Percentiles rank a stretch among this genome's conserved stretches.
Conservation (phyloP, 306 rosid genomes). For the Citrullus mucosospermus region DNA sequence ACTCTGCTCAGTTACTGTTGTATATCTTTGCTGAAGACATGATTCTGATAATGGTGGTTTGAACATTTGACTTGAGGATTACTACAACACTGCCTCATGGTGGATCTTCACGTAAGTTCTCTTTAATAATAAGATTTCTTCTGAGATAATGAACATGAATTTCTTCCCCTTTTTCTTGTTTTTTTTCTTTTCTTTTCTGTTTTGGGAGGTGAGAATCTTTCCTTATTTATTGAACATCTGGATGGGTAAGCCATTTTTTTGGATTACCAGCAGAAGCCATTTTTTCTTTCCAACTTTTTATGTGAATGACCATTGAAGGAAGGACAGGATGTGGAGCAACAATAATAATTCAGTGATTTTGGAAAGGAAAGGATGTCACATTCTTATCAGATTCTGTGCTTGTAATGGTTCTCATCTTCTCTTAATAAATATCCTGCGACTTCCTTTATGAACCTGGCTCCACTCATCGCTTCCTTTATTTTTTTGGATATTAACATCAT, state of each 20-base stretch:
- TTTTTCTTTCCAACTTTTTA: not conserved
- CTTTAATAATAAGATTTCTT: not conserved
- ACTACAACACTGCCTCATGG: not conserved
- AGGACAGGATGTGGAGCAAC: not conserved
- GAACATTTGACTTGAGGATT: not conserved
- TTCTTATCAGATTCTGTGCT: not conserved
- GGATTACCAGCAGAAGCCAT: not conserved
- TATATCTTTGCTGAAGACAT: not conserved
- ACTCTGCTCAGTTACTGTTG: not conserved
- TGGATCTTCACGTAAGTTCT: constrained; percentile 1
- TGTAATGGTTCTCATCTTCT: not conserved
- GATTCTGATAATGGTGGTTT: not conserved
- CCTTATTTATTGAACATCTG: not conserved
- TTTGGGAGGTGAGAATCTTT: not conserved
- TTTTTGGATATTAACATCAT: not conserved
- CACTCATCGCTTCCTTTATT: not conserved
- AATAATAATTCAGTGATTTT: not conserved
- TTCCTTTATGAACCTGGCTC: not conserved
- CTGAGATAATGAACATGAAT: not conserved
- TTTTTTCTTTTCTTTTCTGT: not conserved
- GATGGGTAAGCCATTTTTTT: not conserved
- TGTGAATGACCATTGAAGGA: not conserved
- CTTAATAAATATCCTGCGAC: not conserved
- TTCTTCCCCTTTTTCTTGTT: not conserved
- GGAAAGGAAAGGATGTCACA: not conserved